Evolutionary conservation across 2,329 filamentous ascomycete genomes (phyloP).

Genomic region (Colletotrichum sp.): DNA sequence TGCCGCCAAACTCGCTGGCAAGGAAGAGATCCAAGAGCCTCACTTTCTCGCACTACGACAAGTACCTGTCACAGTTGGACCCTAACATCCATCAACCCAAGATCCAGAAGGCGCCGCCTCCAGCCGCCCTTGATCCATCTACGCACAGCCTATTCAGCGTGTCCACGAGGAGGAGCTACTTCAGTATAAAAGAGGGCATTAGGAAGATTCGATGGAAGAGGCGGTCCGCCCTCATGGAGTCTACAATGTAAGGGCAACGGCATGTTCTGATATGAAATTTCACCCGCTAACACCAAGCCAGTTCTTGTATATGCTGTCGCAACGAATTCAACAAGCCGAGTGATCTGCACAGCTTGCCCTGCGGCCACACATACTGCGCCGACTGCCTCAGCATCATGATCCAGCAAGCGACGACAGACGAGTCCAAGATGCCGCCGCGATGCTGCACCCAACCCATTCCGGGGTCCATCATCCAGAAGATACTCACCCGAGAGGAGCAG

Average conservation of each 20-base stretch:
- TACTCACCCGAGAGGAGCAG: constrained; percentile 58
- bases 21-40: constrained; percentile 38
- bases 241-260: constrained; percentile 33
- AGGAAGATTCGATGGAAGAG: constrained; percentile 48
- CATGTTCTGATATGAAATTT: not conserved
- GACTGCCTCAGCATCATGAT: constrained; percentile 60
- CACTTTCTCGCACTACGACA: constrained; percentile 58
- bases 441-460: constrained; percentile 65
- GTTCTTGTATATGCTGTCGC: constrained; percentile 63
- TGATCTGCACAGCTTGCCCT: constrained; percentile 56
- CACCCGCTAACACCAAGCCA: constrained; percentile 29
- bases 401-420: constrained; percentile 58
- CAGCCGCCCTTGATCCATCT: constrained; percentile 31
- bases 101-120: constrained; percentile 36
- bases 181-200: constrained; percentile 50
- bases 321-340: constrained; percentile 53
- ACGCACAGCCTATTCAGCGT: constrained; percentile 49
- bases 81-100: constrained; percentile 48
- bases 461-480: constrained; percentile 49
- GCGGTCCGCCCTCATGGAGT: constrained; percentile 38
- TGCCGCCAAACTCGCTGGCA: constrained; percentile 22
- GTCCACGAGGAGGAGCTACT: constrained; percentile 49
- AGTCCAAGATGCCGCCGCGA: constrained; percentile 66
- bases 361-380: constrained; percentile 63
- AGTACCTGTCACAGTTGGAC: constrained; percentile 51